Evolutionary conservation across 495 filamentous ascomycete species (phyloP).

Genomic region (Annulohypoxylon bovei): DNA sequence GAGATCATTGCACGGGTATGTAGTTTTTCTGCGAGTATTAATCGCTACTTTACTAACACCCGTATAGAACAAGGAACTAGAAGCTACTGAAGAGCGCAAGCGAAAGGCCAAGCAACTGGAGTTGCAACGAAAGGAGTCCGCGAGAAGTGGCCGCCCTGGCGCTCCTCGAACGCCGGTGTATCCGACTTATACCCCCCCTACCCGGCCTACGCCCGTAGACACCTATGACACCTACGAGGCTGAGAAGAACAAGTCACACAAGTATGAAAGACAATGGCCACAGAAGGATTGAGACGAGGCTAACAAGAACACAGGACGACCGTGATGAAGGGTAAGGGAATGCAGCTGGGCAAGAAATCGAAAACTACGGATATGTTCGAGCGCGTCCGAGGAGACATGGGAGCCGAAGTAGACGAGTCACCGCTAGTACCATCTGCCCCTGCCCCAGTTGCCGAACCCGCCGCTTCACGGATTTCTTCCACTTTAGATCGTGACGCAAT

Average conservation of each 20-base stretch:
- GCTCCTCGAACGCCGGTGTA: constrained; percentile 80
- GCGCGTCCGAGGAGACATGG: constrained; percentile 88
- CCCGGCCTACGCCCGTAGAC: constrained; percentile 75
- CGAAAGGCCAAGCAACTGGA: constrained; percentile 97
- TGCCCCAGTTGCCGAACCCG: constrained; percentile 65
- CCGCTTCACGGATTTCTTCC: constrained; percentile 68
- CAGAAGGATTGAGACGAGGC: constrained; percentile 7
- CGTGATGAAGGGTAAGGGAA: constrained; percentile 89
- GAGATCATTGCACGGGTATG: constrained; percentile 92
- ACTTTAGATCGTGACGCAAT: constrained; percentile 80
- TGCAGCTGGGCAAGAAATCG: constrained; percentile 98
- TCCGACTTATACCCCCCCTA: constrained; percentile 87
- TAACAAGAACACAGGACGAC: constrained; percentile 54
- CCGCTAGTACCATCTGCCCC: constrained; percentile 78
- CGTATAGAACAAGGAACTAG: constrained; percentile 92
- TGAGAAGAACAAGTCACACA: constrained; percentile 90
- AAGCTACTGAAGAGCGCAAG: constrained; percentile 97
- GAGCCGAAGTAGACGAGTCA: constrained; percentile 76
- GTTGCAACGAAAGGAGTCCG: constrained; percentile 94
- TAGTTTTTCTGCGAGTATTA: background rate
- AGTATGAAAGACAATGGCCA: constrained; percentile 58
- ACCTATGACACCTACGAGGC: constrained; percentile 94
- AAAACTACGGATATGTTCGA: constrained; percentile 97
- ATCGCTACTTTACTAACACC: constrained; percentile 43
- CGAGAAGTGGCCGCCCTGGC: constrained; percentile 59